A percentile compares a stretch with the other conserved stretches of the same genome.
phyloP scores from a whole-genome alignment of 2,329 filamentous ascomycete species.

The Cyphellophora attinorum region DNA sequence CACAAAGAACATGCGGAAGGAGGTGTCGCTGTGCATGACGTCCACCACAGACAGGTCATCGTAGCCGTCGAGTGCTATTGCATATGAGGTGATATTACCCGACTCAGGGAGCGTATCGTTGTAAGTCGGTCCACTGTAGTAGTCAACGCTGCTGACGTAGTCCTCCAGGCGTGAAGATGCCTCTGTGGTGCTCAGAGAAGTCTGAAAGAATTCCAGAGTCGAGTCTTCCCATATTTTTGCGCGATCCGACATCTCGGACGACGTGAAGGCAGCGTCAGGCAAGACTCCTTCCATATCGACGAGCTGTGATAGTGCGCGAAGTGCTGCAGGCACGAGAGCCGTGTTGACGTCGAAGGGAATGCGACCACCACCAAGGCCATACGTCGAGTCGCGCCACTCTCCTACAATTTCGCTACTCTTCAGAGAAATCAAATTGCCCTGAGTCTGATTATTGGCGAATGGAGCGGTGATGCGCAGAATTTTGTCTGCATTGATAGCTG shows the following conservation, averaged over 20 bases:
- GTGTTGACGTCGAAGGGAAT: constrained; percentile 60
- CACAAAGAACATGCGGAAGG: constrained; percentile 53
- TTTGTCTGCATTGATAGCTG: constrained; percentile 44
- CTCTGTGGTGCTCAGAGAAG: constrained; percentile 31
- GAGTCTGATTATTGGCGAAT: constrained; percentile 43
- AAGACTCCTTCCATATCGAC: constrained; percentile 40
- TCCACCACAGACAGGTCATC: constrained; percentile 40
- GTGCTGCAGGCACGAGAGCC: constrained; percentile 51
- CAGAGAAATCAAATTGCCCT: constrained; percentile 49
- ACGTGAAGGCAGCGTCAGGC: constrained; percentile 26
- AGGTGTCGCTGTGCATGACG: constrained; percentile 56
- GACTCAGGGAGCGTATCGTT: constrained; percentile 27
- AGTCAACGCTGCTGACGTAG: constrained; percentile 37
- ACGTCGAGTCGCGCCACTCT: constrained; percentile 54
- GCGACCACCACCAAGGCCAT: constrained; percentile 51
- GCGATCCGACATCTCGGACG: constrained; percentile 33
- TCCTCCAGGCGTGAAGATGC: constrained; percentile 38
- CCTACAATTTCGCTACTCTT: constrained; percentile 47
- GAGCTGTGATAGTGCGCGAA: constrained; percentile 48
- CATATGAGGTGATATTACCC: constrained; percentile 43
- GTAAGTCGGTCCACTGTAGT: constrained; percentile 35
- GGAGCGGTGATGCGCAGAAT: constrained; percentile 47
- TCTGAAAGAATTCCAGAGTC: constrained; percentile 49
- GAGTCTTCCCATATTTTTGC: constrained; percentile 54
- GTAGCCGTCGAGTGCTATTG: constrained; percentile 46